A percentile compares a stretch with the other conserved stretches of the same genome.
Evolutionary conservation across 2,329 filamentous ascomycete species (phyloP).

Genomic region (Aureobasidium namibiae): DNA sequence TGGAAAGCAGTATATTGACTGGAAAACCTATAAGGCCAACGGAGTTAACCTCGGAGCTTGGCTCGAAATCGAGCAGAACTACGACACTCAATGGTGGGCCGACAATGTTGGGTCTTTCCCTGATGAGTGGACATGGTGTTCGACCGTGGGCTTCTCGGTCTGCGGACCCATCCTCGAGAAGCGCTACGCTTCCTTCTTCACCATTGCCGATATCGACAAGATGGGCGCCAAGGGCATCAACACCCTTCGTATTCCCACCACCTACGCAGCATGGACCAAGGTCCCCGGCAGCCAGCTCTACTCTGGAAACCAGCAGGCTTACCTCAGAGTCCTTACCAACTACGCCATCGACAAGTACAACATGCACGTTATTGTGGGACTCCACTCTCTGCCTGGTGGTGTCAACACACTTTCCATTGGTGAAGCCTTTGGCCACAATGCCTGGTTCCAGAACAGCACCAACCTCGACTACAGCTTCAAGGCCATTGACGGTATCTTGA

Average conservation of each 20-base stretch:
- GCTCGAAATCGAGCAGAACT: constrained; percentile 24
- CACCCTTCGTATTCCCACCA: constrained; percentile 29
- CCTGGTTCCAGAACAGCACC: constrained; percentile 30
- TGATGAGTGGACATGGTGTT: constrained; percentile 31
- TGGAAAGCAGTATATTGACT: constrained; percentile 16
- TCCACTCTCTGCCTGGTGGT: constrained; percentile 27
- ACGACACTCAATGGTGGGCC: constrained; percentile 9
- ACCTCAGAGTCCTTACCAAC: constrained; percentile 24
- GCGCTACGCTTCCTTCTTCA: constrained; percentile 26
- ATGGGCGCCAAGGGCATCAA: constrained; percentile 26
- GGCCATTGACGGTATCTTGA: constrained; percentile 26
- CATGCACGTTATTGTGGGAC: constrained; percentile 30
- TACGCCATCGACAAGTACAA: constrained; percentile 30
- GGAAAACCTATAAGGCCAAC: constrained; percentile 19
- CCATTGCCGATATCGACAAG: constrained; percentile 25
- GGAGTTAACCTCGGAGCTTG: constrained; percentile 27
- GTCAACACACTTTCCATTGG: constrained; percentile 24
- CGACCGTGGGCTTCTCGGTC: constrained; percentile 24
- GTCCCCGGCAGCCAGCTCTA: constrained; percentile 28
- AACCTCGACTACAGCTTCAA: constrained; percentile 27
- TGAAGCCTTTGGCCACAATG: constrained; percentile 22
- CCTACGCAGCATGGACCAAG: constrained; percentile 31
- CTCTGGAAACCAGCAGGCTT: constrained; percentile 24
- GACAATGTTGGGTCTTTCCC: constrained; percentile 16
- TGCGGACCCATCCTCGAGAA: constrained; percentile 25